Base-by-base conservation (phyloP, 2,329 filamentous ascomycete species). In the Leptoxyphium fumago region DNA sequence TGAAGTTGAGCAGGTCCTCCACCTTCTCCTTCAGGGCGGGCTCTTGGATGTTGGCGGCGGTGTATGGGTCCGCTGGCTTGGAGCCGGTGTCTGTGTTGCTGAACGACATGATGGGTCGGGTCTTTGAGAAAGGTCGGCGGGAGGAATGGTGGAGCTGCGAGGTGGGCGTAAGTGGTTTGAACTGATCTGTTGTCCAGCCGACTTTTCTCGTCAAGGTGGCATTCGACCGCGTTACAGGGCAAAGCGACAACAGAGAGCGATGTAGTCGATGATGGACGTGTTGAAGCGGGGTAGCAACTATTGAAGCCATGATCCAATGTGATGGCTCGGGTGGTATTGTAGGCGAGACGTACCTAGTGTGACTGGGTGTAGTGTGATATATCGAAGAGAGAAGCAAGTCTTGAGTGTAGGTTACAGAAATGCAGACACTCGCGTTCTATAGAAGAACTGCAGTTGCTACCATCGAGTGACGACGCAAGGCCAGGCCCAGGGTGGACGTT, bases 31-130 rank as follows among this genome's bases (percentile, higher is more conserved):
- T 74, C 29, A 86, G 64, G 2, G 78, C 69, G 13, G 72, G 67
- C 39, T 94, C 85, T 55, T 86, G 73, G 46, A 77, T 69, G 66
- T 84, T 87, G 65, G 80, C 76, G 47, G 82, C 77, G 59, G 77
- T 86, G 71, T 93, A 94, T 2, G 84, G 84, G 64, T 91, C 83
- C 70, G 70, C 75, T 38, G 75, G 67, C 64, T 81, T 77, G 62
- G 65, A 67, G 57, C 76, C 78, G 38, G 76, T 77, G 50, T 71
- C 63, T 34, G 78, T 64, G 61, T 81, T 82, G 60, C 72, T 73
- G 62, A 71, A 75, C 45, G 62, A 64, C 55, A 64, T 64, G 13
- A 49, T 61, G 46, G 45, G 41, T 29, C 34, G 42, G 46, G 39
- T 48, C 45, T n/a, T 43, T 34, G 42, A 42, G 28, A 45, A 21